Percentiles rank a stretch among this genome's conserved stretches.
phyloP scores from a whole-genome alignment of 345 rosid genomes.

The Sapria himalayana region DNA sequence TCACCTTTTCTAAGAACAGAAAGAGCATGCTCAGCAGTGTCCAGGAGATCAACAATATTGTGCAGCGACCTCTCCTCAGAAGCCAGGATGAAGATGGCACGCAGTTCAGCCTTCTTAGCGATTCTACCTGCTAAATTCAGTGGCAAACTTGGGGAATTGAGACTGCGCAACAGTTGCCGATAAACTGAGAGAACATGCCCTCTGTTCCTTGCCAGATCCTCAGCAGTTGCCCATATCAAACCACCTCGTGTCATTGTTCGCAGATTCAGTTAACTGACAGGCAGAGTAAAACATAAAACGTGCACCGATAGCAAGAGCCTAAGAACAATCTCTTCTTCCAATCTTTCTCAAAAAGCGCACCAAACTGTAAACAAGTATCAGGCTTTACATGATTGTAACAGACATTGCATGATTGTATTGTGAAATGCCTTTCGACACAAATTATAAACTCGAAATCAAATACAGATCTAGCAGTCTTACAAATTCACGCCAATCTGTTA shows the following conservation, averaged over 20 bases:
- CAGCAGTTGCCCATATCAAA: slow-evolving; percentile 31
- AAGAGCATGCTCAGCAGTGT: slow-evolving; percentile 31
- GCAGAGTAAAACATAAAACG: too few relatives aligned
- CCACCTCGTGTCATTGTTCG: slow-evolving; percentile 16
- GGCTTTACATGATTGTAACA: too few relatives aligned
- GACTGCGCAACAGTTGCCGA: slow-evolving; percentile 29
- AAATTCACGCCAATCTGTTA: too few relatives aligned
- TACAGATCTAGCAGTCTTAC: too few relatives aligned
- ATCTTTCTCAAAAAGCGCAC: too few relatives aligned
- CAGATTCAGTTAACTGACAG: too few relatives aligned
- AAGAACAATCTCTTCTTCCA: too few relatives aligned
- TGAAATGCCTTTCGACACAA: too few relatives aligned
- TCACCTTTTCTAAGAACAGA: slow-evolving; percentile 29
- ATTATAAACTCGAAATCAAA: too few relatives aligned
- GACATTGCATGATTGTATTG: too few relatives aligned
- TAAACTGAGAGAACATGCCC: slow-evolving; percentile 30
- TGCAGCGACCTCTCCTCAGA: slow-evolving; percentile 32
- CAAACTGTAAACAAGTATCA: too few relatives aligned
- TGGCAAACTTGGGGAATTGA: slow-evolving; percentile 31
- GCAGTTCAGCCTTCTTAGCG: slow-evolving; percentile 40
- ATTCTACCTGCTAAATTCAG: slow-evolving; percentile 33
- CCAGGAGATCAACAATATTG: slow-evolving; percentile 31
- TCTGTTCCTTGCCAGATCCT: slow-evolving; percentile 31
- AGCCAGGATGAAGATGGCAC: slow-evolving; percentile 28
- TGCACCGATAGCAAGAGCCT: too few relatives aligned